phyloP scores from a whole-genome alignment of 805 yeast genomes.

The Wickerhamiella bombiphila region DNA sequence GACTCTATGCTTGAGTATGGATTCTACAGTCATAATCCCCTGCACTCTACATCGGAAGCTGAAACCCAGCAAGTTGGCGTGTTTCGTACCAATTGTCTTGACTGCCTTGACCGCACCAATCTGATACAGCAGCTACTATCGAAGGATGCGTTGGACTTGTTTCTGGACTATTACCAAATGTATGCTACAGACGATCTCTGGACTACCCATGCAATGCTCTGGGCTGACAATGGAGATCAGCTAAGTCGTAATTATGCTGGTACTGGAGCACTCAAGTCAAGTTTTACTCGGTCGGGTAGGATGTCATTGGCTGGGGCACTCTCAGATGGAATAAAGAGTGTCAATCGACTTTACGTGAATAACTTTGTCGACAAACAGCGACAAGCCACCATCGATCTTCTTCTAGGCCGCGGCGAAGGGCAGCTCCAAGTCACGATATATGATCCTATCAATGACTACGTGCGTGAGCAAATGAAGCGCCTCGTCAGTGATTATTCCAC shows the following conservation, averaged over 20 bases:
- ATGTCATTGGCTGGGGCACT: conserved; percentile 94
- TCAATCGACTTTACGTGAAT: conserved; percentile 86
- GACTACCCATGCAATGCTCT: conserved; percentile 65
- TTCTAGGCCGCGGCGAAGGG: conserved; percentile 66
- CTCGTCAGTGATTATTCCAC: conserved; percentile 42
- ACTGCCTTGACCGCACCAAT: conserved; percentile 89
- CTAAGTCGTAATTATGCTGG: conserved; percentile 93
- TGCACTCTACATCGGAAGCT: conserved; percentile 29
- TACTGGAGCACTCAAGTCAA: conserved; percentile 89
- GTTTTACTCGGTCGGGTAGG: conserved; percentile 87
- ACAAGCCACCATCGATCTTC: conserved; percentile 75
- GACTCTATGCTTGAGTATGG: conserved; percentile 66
- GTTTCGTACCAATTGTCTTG: conserved; percentile 86
- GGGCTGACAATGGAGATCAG: conserved; percentile 99
- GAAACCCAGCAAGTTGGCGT: conserved; percentile 76
- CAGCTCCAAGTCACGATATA: conserved; percentile 58
- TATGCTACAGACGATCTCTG: conserved; percentile 39
- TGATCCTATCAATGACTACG: conserved; percentile 81
- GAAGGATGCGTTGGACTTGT: conserved; percentile 41
- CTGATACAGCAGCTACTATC: conserved; percentile 67
- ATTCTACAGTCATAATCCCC: conserved; percentile 59
- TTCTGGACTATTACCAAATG: conserved; percentile 31
- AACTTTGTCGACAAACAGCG: conserved; percentile 86
- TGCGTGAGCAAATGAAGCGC: conserved; percentile 46
- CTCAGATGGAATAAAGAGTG: conserved; percentile 94